phyloP scores from a whole-genome alignment of 805 yeast species.

The Ogataea neopini region DNA sequence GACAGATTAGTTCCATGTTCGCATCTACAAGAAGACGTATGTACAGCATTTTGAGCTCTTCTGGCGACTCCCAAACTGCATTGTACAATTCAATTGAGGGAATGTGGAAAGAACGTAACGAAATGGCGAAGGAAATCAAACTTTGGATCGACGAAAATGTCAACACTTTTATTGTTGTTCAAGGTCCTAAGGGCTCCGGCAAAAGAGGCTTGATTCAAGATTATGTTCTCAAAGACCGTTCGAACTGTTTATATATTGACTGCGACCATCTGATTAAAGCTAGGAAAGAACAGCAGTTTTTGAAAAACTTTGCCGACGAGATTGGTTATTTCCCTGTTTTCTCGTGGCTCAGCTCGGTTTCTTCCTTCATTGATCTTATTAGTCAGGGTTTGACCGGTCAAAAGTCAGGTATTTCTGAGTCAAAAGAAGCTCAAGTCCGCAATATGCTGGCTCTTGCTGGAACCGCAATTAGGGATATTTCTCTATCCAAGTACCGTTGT shows the following conservation, averaged over 20 bases:
- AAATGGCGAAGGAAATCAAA: constrained; percentile 64
- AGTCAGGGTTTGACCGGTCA: constrained; percentile 93
- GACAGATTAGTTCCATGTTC: constrained; percentile 37
- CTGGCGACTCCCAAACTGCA: constrained; percentile 15
- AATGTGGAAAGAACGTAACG: constrained; percentile 69
- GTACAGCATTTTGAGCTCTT: constrained; percentile 23
- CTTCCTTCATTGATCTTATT: constrained; percentile 78
- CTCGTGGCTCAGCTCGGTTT: constrained; percentile 83
- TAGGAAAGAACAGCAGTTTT: constrained; percentile 68
- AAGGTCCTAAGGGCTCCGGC: constrained; percentile 97
- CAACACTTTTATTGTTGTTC: constrained; percentile 85
- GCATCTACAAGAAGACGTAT: constrained; percentile 30
- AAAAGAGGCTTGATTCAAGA: constrained; percentile 76
- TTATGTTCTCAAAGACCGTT: constrained; percentile 60
- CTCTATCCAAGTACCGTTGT: constrained; percentile 44
- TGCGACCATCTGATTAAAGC: constrained; percentile 76
- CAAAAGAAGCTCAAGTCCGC: constrained; percentile 78
- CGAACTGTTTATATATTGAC: constrained; percentile 67
- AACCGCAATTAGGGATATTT: constrained; percentile 70
- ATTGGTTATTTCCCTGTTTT: constrained; percentile 92
- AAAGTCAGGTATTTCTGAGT: constrained; percentile 84
- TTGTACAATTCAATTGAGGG: constrained; percentile 27
- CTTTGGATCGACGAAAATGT: constrained; percentile 85
- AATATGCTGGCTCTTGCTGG: constrained; percentile 73
- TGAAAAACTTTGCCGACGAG: constrained; percentile 68